Base-by-base conservation (phyloP, 108 stramenopile genomes). In the Pseudonitzschia delicatissima region DNA sequence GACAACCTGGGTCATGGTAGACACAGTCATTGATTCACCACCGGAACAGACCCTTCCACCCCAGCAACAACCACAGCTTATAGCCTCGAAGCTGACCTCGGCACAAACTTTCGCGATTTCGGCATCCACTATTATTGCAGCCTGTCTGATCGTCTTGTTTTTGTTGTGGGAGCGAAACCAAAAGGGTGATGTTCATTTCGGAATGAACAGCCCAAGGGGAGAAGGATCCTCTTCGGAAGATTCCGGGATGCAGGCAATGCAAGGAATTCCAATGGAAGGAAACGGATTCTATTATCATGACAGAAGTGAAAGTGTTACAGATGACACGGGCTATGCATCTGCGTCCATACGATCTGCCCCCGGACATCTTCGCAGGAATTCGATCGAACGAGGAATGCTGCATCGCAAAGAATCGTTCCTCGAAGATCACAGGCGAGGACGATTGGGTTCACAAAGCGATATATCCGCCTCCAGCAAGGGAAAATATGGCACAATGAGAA, bases 111-210 rank as follows among this genome's bases (percentile, higher is more conserved):
- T 26, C 3, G 47, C 40, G 17, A 57, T 73, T 33, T 65, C 72
- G 37, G 64, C 42, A 5, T 66, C 62, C 29, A 73, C 66, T 36
- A 40, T 73, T 28, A 37, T 73, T 3, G 33, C 42, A n/a, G 55
- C 72, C 12, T 36, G 28, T 37, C 21, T 66, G 0, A 39, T 73
- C 40, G 72, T 73, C 20, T 57, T 45, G 5, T 73, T 66, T 59
- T 59, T 73, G 27, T 61, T 73, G 26, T 73, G 64, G 64, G 72
- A 73, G 25, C 57, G 72, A 44, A 34, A 33, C 17, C 64, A 55
- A 9, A 65, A 64, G 57, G 29, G 49, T 29, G 31, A 33, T 13
- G 47, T 20, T n/a, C 42, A 7, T 7, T 51, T 11, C 28, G 33
- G 7, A 26, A 13, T 5, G 57, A 5, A 58, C 57, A 31, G 29